These are phyloP conservation scores for Neurospora pannonica DNA, from an alignment of 495 filamentous ascomycete species.

Conservation along the genomic window DNA sequence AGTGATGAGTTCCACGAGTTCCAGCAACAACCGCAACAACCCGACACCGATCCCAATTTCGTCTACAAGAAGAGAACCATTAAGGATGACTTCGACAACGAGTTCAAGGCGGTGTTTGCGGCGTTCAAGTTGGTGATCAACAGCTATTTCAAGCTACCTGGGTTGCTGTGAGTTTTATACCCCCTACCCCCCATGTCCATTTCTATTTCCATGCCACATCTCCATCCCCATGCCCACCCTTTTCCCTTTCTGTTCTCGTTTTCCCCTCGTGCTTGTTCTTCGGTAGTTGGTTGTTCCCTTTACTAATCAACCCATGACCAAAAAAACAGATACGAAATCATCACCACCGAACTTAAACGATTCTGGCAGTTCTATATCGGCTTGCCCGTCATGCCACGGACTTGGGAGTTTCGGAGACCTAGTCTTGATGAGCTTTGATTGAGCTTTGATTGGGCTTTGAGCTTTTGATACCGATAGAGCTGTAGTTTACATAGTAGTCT, in stretches of 20 bases:
- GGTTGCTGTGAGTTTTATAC: constrained; percentile 54
- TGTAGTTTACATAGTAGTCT: neutral
- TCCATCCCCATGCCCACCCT: too few species aligned
- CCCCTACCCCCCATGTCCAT: neutral
- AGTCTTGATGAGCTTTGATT: constrained; percentile 41
- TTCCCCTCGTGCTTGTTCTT: too few species aligned
- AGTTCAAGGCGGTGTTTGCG: constrained; percentile 51
- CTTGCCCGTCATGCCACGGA: constrained; percentile 56
- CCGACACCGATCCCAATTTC: neutral
- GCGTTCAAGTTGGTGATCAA: constrained; percentile 55
- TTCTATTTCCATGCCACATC: too few species aligned
- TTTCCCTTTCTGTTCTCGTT: too few species aligned
- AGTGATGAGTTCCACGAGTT: constrained; percentile 27
- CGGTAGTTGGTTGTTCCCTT: too few species aligned
- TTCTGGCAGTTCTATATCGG: constrained; percentile 75
- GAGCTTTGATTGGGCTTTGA: constrained; percentile 29
- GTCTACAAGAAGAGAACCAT: constrained; percentile 24
- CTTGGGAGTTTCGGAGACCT: constrained; percentile 53
- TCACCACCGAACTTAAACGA: constrained; percentile 48
- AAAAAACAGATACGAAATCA: constrained; percentile 47
- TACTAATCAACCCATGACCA: neutral
- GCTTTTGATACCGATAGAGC: constrained; percentile 3
- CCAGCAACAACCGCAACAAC: constrained; percentile 1
- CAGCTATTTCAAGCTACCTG: constrained; percentile 61
- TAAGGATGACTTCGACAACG: constrained; percentile 51